Evolutionary conservation across 139 green algal genomes (phyloP).

Genomic region (Zygnema circumcarinatum): DNA sequence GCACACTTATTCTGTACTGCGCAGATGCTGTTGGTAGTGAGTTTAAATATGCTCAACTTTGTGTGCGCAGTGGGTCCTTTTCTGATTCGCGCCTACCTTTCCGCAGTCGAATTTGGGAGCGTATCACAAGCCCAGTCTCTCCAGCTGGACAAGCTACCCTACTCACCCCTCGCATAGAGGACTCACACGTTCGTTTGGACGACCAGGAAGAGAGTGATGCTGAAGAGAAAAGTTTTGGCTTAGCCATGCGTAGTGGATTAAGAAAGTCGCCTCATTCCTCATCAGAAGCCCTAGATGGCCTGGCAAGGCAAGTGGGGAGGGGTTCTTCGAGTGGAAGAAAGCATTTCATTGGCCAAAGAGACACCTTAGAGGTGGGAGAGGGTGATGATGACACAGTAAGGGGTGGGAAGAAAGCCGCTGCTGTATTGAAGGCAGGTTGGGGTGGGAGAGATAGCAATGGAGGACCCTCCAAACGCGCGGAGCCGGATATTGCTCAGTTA

Average conservation of each 20-base stretch:
- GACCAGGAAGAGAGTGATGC: conserved; percentile 10
- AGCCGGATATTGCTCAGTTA: background rate
- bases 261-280: background rate
- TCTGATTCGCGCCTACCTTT: background rate
- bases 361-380: background rate
- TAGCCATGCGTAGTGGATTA: conserved; percentile 9
- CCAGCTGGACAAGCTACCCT: background rate
- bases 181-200: background rate
- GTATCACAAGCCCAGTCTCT: conserved; percentile 9
- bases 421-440: background rate
- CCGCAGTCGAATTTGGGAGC: conserved; percentile 4
- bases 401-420: background rate
- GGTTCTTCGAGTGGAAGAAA: background rate
- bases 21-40: too few relatives aligned
- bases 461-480: background rate
- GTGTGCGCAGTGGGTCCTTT: background rate
- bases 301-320: background rate
- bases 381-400: background rate
- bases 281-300: background rate
- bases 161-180: background rate
- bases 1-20: too few relatives aligned
- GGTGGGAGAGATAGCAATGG: background rate
- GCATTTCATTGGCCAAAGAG: background rate
- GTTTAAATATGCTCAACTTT: too few relatives aligned
- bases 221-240: conserved; percentile 17